A percentile compares a stretch with the other conserved stretches of the same genome.
These are phyloP conservation scores for Suhomyces bribrorum DNA, from an alignment of 1,139 yeast species.

Conservation along the genomic window DNA sequence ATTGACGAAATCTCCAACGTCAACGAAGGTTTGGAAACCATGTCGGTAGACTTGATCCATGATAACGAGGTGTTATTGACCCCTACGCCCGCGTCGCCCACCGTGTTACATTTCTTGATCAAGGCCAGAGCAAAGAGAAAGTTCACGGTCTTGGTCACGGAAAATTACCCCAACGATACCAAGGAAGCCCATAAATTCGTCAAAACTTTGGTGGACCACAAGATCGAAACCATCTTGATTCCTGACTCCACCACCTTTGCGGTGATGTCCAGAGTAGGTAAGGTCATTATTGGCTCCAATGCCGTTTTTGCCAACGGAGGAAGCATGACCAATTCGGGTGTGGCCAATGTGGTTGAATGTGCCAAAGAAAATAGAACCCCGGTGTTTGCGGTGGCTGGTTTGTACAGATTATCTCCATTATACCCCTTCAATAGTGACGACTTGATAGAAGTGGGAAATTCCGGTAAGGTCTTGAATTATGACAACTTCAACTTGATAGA, in stretches of 20 bases:
- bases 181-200: constrained; percentile 78
- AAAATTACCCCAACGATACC: constrained; percentile 86
- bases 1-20: constrained; percentile 89
- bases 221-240: constrained; percentile 85
- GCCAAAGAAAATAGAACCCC: constrained; percentile 95
- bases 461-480: constrained; percentile 78
- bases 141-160: constrained; percentile 90
- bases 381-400: constrained; percentile 92
- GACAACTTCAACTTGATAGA: constrained; percentile 64
- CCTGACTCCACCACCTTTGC: constrained; percentile 95
- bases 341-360: constrained; percentile 90
- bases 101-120: constrained; percentile 82
- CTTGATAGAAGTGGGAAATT: constrained; percentile 89
- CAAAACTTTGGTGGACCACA: constrained; percentile 73
- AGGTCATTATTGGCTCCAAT: constrained; percentile 88
- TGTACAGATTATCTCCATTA: constrained; percentile 88
- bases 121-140: constrained; percentile 88
- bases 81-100: constrained; percentile 90
- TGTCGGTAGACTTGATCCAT: constrained; percentile 91
- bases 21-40: constrained; percentile 86
- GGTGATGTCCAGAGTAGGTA: constrained; percentile 96
- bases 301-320: constrained; percentile 97
- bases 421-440: constrained; percentile 92
- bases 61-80: constrained; percentile 90
- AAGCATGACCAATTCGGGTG: constrained; percentile 86